Evolutionary conservation across 352 stramenopile genomes (phyloP), one percentile per base, ranked within the genome.

Genomic region (Phytophthora citrophthora): DNA sequence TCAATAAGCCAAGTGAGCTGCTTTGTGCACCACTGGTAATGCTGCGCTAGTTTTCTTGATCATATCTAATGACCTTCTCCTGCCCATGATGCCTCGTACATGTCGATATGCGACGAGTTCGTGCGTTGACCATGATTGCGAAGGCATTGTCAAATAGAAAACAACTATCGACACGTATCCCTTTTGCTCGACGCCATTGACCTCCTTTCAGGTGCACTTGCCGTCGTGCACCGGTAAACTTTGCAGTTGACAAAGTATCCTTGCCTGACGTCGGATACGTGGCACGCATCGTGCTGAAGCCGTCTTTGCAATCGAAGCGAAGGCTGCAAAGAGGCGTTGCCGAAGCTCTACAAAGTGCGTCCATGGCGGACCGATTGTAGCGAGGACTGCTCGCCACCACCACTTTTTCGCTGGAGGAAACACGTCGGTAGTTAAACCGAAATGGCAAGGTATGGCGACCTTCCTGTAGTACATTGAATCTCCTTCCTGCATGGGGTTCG

Each of bases 321-420:
- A 45, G 39, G 62, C 48, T 54, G 48, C 62, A 66, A 61, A 70
- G 55, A 70, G 56, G 48, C 40, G 62, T 44, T 46, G 52, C 31
- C 31, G 15, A 5, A 39, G 38, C 48, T 47, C 49, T 46, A 54
- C 54, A 70, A 61, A 65, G 36, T 52, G 43, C 55, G 62, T 70
- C 55, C 55, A 66, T 26, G 48, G 41, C 26, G 62, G 55, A 61
- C 62, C 41, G 54, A 65, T 66, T 56, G 54, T 29, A 26, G 16
- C 54, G 54, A 56, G 47, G 46, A 3, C 61, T 58, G 60, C 53
- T 64, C 53, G 52, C 52, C 27, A 29, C 60, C 60, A 70, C 47
- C 54, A 64, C 54, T 64, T 64, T 60, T 50, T 53, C 24, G 32
- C 8, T 52, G 44, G 36, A 18, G 16, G 15, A 66, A 27, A 41